Evolutionary conservation across 192 early-diverging fungal species (phyloP), one percentile per base, ranked within the genome.

Genomic region (Coemansia aciculifera): DNA sequence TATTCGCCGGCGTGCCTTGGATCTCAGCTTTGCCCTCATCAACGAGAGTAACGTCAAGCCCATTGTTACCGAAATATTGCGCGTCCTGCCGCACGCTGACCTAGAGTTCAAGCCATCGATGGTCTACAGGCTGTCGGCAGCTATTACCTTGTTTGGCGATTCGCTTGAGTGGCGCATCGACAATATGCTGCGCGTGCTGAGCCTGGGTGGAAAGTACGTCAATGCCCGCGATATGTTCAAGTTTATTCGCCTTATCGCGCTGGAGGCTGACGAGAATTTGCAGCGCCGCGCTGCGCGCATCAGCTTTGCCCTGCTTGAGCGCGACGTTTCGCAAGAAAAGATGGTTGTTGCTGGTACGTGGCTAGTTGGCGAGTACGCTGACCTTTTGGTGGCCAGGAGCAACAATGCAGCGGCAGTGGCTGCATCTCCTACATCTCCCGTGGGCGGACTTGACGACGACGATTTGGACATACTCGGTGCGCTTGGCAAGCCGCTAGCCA

Each of bases 141-240:
- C 94, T 52, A 95, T 96, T n/a, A 93, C 92, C 24, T 84, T 90
- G 73, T 98, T 93, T 73, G 91, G 94, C 44, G 95, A 96, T 24
- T 95, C 95, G 73, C 92, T 91, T 64, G 91, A 94, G 42, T 99
- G 98, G 98, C 96, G 98, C 69, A 87, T 98, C 59, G 98, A 99
- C 69, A 98, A 94, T 3, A 89, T 98, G 52, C 81, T 93, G 67
- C 90, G 97, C 8, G 94, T 98, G 37, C 80, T 98, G 46, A 87
- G 90, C 57, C 73, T 90, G 63, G 89, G 86, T 32, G 90, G 90
- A 40, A 88, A 85, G 60, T 81, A 88, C 83, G 82, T 93, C n/a
- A 84, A 87, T 23, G 87, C 86, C 67, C 92, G 92, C 69, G 89
- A 92, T 39, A 71, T 95, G 60, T 87, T 89, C 75, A 90, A 94